These are phyloP conservation scores for Astragalus membranaceus DNA, from an alignment of 306 rosid species.

Conservation along the genomic window DNA sequence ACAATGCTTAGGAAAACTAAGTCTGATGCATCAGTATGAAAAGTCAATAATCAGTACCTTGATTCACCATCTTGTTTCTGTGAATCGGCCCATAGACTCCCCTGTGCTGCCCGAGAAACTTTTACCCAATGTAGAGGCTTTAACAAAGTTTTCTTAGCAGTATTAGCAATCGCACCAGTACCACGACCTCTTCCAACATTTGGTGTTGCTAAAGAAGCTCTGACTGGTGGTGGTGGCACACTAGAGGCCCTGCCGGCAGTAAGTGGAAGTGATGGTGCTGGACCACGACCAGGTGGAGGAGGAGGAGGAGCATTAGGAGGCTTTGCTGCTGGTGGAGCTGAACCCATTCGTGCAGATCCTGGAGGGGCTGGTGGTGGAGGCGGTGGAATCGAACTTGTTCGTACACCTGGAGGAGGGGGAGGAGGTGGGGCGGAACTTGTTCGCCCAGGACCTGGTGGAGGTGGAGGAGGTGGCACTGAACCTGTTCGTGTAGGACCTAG, in stretches of 20 bases:
- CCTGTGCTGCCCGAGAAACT: slow-evolving; percentile 82
- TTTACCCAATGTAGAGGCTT: slow-evolving; percentile 96
- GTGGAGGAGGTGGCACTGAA: slow-evolving; percentile 27
- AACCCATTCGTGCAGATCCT: slow-evolving; percentile 21
- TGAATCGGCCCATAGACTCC: slow-evolving; percentile 96
- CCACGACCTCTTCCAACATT: slow-evolving; percentile 62
- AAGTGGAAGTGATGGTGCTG: slow-evolving; percentile 18
- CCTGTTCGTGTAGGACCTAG: neutral
- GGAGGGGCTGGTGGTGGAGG: slow-evolving; percentile 52
- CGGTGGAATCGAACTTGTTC: neutral
- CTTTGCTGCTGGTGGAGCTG: slow-evolving; percentile 36
- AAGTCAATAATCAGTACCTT: slow-evolving; percentile 46
- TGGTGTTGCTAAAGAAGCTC: slow-evolving; percentile 39
- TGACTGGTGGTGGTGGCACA: slow-evolving; percentile 34
- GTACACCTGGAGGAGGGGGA: slow-evolving; percentile 21
- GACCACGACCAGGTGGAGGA: slow-evolving; percentile 18
- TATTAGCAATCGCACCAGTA: slow-evolving; percentile 32
- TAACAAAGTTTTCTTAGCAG: slow-evolving; percentile 65
- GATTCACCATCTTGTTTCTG: slow-evolving; percentile 67
- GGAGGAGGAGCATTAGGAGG: slow-evolving; percentile 51
- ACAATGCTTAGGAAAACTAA: neutral
- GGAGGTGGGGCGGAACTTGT: slow-evolving; percentile 34
- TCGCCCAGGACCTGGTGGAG: slow-evolving; percentile 21
- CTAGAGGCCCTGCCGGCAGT: slow-evolving; percentile 10
- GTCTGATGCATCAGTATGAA: neutral